Base-by-base conservation (phyloP, 345 rosid genomes). In the Theobroma cacao region DNA sequence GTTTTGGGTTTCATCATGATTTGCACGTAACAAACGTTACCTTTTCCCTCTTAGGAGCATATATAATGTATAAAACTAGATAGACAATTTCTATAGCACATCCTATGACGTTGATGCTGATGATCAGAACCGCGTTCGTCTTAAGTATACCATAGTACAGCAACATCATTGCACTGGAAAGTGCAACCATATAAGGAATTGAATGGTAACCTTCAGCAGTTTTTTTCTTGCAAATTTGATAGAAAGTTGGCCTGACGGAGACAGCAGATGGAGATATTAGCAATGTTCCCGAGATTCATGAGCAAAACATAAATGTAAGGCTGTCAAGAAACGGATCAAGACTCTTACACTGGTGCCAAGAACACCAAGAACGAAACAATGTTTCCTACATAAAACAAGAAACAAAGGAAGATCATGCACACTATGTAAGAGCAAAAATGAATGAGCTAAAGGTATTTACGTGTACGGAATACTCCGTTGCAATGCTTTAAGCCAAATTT, bases 291-390 rank as follows among this genome's bases (percentile, higher is more conserved):
- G 55, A 36, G 47, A 38, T 36, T 20, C 65, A 73, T 53, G 15
- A 53, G 10, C 34, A 12, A 22, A 56, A 53, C 15, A 26, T 43
- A 69, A 5, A 13, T 0, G 40, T 13, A 66, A 64, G 24, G 38
- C 13, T 34, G 47, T 18, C 38, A 41, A 20, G 22, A 8, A 33
- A 24, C 2, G 31, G 31, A 26, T n/a, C n/a, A 9, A 41, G 71
- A 26, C 3, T 64, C 95, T 90, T 87, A 94, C 97, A 91, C 68
- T 31, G 98, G 98, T 4, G 98, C 85, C 87, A 94, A 85, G 87
- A 87, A 90, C 72, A 90, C 91, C 78, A 91, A 40, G 75, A 88
- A 86, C 15, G 94, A 87, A 15, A 89, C 81, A 40, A 93, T 90
- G 84, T 93, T 93, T 73, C 98, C 97, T 91, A 80, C 28, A 76